phyloP scores from a whole-genome alignment of 371 early-diverging fungal genomes.

The Gilbertella persicaria region DNA sequence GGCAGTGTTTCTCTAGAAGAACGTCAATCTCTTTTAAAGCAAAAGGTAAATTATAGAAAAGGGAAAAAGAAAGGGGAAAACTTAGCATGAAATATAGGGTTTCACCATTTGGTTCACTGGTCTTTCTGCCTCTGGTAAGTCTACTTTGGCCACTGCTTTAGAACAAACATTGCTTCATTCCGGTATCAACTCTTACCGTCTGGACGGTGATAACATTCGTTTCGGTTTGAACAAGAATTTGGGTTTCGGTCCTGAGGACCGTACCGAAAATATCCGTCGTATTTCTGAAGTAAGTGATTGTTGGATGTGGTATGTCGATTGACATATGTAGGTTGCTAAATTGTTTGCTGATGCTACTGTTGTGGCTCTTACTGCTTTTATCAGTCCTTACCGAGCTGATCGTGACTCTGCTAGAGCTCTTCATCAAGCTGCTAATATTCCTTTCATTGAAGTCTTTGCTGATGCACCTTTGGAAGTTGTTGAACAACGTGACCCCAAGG shows the following conservation, averaged over 20 bases:
- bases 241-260: slow-evolving; percentile 88
- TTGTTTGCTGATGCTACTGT: slow-evolving; percentile 86
- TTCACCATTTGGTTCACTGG: slow-evolving; percentile 93
- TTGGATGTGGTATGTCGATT: neutral
- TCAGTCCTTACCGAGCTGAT: slow-evolving; percentile 86
- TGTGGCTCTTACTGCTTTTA: slow-evolving; percentile 87
- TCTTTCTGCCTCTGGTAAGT: slow-evolving; percentile 93
- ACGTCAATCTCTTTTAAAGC: slow-evolving; percentile 70
- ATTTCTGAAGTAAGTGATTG: slow-evolving; percentile 75
- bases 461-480: slow-evolving; percentile 88
- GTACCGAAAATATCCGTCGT: slow-evolving; percentile 92
- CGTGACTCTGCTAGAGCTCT: slow-evolving; percentile 80
- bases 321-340: slow-evolving; percentile 68
- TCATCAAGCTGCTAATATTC: slow-evolving; percentile 74
- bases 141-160: slow-evolving; percentile 87
- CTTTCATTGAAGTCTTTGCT: slow-evolving; percentile 83
- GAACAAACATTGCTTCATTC: slow-evolving; percentile 83
- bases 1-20: slow-evolving; percentile 77
- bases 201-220: slow-evolving; percentile 95
- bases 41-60: slow-evolving; percentile 55
- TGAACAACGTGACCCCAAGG: slow-evolving; percentile 93
- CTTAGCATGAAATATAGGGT: slow-evolving; percentile 49
- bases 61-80: neutral
- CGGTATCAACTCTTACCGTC: slow-evolving; percentile 77
- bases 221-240: slow-evolving; percentile 95